Percentiles rank a stretch among this genome's conserved stretches.
These are phyloP conservation scores for Xanthoconium purpureum DNA, from an alignment of 768 basidiomycete genomes.

Conservation along the genomic window DNA sequence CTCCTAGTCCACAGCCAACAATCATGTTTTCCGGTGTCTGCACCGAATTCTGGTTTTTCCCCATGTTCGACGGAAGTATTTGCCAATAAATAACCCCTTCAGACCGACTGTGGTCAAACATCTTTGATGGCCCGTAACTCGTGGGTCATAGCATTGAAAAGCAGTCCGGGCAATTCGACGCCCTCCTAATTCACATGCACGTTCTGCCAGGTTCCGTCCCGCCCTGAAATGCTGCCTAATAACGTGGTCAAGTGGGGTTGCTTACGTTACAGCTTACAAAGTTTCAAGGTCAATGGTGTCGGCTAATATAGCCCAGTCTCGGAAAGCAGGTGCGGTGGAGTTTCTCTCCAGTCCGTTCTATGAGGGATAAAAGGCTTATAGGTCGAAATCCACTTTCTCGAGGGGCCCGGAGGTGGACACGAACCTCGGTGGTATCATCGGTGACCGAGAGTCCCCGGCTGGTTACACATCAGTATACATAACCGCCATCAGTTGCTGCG, in stretches of 20 bases:
- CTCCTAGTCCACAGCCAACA: constrained; percentile 4
- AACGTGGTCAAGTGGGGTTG: background rate
- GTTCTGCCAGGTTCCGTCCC: background rate
- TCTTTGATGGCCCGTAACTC: background rate
- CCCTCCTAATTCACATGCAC: background rate
- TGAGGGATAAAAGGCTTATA: background rate
- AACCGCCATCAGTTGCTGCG: constrained; percentile 13
- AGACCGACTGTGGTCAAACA: background rate
- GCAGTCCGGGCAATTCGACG: background rate
- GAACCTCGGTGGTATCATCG: background rate
- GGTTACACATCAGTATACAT: constrained; percentile 1
- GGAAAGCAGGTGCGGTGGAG: background rate
- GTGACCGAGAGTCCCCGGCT: constrained; percentile 1
- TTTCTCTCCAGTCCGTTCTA: background rate
- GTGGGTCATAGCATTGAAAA: background rate
- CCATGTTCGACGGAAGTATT: background rate
- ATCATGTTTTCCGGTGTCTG: background rate
- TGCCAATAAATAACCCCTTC: background rate
- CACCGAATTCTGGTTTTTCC: background rate
- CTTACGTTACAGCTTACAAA: constrained; percentile 14
- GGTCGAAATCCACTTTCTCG: background rate
- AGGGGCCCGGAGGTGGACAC: background rate
- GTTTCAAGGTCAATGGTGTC: constrained; percentile 2
- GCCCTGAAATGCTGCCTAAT: background rate
- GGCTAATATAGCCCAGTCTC: background rate